Conservation (phyloP, 2,329 filamentous ascomycete species). For the Calonectria multiphialidica region DNA sequence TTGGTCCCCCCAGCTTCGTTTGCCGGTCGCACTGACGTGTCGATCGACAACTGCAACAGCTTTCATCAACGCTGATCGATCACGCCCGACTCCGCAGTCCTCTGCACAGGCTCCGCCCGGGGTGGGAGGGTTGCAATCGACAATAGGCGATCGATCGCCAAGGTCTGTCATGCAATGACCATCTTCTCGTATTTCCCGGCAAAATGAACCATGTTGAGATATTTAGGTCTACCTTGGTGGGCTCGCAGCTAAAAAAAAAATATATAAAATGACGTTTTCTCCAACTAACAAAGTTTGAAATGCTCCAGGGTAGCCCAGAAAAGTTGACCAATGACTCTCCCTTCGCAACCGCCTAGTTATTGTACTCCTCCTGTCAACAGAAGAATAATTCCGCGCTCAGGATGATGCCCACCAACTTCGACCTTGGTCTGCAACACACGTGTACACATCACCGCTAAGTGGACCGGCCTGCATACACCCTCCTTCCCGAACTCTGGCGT, state of each 20-base stretch:
- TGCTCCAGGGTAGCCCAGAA: neutral
- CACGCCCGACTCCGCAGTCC: slow-evolving; percentile 14
- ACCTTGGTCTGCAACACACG: neutral
- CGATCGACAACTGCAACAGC: slow-evolving; percentile 12
- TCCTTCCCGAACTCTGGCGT: neutral
- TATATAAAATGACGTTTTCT: neutral
- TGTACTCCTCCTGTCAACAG: neutral
- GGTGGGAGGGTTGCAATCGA: neutral
- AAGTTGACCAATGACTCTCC: neutral
- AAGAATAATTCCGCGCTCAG: neutral
- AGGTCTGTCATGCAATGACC: neutral
- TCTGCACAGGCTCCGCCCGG: neutral
- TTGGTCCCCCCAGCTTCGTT: neutral
- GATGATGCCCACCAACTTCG: neutral
- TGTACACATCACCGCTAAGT: neutral
- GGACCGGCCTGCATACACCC: neutral
- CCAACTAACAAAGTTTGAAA: neutral
- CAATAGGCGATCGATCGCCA: slow-evolving; percentile 17
- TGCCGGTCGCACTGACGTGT: slow-evolving; percentile 5
- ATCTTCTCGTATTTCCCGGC: slow-evolving; percentile 10
- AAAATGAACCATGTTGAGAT: neutral
- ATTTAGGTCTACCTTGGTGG: neutral
- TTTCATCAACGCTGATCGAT: slow-evolving; percentile 15
- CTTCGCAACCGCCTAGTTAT: neutral
- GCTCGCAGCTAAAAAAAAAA: slow-evolving; percentile 4